Conservation (phyloP, 768 basidiomycete genomes). For the Phanerodontia chrysosporium region DNA sequence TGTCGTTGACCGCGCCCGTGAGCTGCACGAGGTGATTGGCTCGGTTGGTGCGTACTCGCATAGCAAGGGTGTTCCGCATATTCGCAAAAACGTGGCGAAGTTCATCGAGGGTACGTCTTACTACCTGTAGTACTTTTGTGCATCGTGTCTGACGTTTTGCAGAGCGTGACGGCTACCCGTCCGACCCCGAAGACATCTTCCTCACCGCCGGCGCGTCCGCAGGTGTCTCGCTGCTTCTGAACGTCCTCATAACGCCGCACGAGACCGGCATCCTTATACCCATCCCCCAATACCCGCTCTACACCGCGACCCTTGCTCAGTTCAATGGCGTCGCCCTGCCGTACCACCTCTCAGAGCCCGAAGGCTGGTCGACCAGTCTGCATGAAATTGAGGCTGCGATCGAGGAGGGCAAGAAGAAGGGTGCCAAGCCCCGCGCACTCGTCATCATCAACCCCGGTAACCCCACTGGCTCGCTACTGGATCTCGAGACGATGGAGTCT, state of each 20-base stretch:
- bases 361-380: conserved; percentile 80
- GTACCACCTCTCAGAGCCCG: conserved; percentile 82
- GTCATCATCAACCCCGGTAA: conserved; percentile 99
- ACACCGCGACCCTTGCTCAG: conserved; percentile 91
- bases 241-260: conserved; percentile 68
- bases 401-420: conserved; percentile 56
- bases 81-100: conserved; percentile 82
- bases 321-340: conserved; percentile 76
- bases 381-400: conserved; percentile 64
- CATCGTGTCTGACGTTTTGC: conserved; percentile 1
- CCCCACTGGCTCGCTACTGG: conserved; percentile 87
- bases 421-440: conserved; percentile 70
- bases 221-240: conserved; percentile 85
- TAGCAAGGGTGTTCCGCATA: conserved; percentile 86
- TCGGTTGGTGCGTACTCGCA: conserved; percentile 95
- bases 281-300: conserved; percentile 97
- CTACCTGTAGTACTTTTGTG: background rate
- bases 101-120: conserved; percentile 74
- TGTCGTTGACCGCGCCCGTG: conserved; percentile 77
- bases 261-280: conserved; percentile 85
- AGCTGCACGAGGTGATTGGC: conserved; percentile 81
- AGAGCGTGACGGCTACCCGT: conserved; percentile 90
- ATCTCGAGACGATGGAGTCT: conserved; percentile 61
- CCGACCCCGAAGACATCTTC: conserved; percentile 84
- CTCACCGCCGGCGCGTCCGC: conserved; percentile 92